Evolutionary conservation across 257 asterid species (phyloP).

Genomic region (Solanum etuberosum): DNA sequence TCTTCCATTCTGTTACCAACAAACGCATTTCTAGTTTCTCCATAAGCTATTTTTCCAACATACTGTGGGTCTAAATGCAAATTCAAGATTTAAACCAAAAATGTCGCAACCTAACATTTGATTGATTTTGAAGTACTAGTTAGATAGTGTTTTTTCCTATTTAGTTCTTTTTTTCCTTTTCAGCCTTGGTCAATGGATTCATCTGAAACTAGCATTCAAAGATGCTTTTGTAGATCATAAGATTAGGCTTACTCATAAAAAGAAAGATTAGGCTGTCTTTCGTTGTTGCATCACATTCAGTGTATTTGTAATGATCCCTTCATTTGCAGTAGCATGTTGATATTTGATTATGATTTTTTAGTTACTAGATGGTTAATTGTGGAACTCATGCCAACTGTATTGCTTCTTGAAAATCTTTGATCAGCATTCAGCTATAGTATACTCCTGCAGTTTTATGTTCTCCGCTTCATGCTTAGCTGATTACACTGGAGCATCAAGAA

Average conservation of each 20-base stretch:
- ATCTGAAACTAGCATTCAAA: background rate
- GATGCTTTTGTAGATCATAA: background rate
- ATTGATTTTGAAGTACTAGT: background rate
- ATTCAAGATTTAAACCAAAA: background rate
- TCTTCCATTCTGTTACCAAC: background rate
- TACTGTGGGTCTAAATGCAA: background rate
- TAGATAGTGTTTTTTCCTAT: background rate
- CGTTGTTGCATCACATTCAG: background rate
- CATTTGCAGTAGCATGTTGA: background rate
- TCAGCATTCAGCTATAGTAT: background rate
- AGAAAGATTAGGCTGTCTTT: background rate
- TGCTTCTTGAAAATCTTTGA: background rate
- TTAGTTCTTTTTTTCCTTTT: background rate
- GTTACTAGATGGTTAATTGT: background rate
- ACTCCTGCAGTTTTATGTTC: background rate
- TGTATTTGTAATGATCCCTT: background rate
- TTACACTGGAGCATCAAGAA: background rate
- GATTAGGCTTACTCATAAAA: background rate
- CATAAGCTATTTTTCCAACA: background rate
- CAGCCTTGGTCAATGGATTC: background rate
- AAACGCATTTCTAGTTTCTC: background rate
- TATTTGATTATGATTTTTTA: background rate
- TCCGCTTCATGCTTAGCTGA: background rate
- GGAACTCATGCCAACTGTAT: background rate
- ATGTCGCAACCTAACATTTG: background rate